phyloP scores from a whole-genome alignment of 768 basidiomycete species.

The Lyophyllum semitale region DNA sequence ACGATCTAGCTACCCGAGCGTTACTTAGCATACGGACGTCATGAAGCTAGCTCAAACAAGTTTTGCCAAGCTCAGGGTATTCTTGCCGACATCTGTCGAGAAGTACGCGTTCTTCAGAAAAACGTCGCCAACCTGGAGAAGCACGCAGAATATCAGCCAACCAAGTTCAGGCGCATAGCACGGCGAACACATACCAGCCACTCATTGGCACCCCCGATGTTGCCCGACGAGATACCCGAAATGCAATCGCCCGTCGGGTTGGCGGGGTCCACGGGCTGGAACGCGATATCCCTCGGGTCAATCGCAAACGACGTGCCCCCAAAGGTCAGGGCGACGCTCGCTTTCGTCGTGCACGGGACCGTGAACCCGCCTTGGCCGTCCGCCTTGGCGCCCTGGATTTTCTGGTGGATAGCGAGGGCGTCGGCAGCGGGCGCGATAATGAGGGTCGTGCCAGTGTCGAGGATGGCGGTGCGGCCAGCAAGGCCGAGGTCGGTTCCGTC shows the following conservation, averaged over 20 bases:
- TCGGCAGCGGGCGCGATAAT: slow-evolving; percentile 44
- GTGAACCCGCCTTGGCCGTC: slow-evolving; percentile 53
- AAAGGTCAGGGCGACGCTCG: slow-evolving; percentile 48
- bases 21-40: neutral
- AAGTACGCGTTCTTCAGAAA: slow-evolving; percentile 81
- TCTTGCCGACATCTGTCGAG: slow-evolving; percentile 59
- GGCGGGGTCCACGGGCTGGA: slow-evolving; percentile 50
- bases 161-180: neutral
- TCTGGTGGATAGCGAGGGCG: slow-evolving; percentile 42
- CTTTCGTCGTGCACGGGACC: slow-evolving; percentile 47
- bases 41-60: slow-evolving; percentile 29
- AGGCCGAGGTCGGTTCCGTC: slow-evolving; percentile 56
- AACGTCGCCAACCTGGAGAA: slow-evolving; percentile 57
- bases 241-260: slow-evolving; percentile 64
- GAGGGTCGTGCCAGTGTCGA: slow-evolving; percentile 64
- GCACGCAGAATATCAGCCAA: neutral
- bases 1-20: slow-evolving; percentile 10
- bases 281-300: slow-evolving; percentile 64
- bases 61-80: slow-evolving; percentile 62
- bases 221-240: slow-evolving; percentile 68
- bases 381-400: slow-evolving; percentile 42
- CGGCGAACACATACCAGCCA: slow-evolving; percentile 56
- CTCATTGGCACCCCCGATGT: slow-evolving; percentile 57
- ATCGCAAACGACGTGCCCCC: slow-evolving; percentile 53
- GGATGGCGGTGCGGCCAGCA: slow-evolving; percentile 68